These are phyloP conservation scores for Salix exigua DNA, from an alignment of 345 rosid genomes.

Conservation along the genomic window DNA sequence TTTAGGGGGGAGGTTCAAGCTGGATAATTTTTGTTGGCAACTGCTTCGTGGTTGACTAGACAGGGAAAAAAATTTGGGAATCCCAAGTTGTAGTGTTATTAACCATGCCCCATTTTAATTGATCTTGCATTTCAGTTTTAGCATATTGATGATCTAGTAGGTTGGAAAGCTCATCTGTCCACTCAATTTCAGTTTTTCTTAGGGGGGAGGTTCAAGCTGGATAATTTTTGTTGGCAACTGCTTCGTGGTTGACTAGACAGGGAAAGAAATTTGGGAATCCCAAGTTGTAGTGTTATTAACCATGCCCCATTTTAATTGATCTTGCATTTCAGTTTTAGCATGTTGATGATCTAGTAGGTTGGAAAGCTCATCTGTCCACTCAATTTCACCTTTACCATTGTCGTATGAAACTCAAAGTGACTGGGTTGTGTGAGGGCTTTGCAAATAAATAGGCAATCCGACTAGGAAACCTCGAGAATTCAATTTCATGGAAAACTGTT, in stretches of 20 bases:
- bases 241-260: conserved; percentile 2
- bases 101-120: not conserved
- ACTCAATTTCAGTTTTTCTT: not conserved
- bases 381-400: not conserved
- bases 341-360: conserved; percentile 5
- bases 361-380: not conserved
- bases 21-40: not conserved
- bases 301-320: not conserved
- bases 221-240: not conserved
- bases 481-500: conserved; percentile 13
- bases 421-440: not conserved
- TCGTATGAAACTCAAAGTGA: not conserved
- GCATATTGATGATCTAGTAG: conserved; percentile 1
- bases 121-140: not conserved
- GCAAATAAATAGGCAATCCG: not conserved
- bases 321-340: not conserved
- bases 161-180: not conserved
- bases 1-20: not conserved
- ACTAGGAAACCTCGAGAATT: not conserved
- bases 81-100: not conserved
- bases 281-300: not conserved
- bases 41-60: not conserved
- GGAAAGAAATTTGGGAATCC: conserved; percentile 5
- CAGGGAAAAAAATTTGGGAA: conserved; percentile 3
- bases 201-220: not conserved